These are phyloP conservation scores for Inonotus hispidus DNA, from an alignment of 1,284 basidiomycete species.

Conservation along the genomic window DNA sequence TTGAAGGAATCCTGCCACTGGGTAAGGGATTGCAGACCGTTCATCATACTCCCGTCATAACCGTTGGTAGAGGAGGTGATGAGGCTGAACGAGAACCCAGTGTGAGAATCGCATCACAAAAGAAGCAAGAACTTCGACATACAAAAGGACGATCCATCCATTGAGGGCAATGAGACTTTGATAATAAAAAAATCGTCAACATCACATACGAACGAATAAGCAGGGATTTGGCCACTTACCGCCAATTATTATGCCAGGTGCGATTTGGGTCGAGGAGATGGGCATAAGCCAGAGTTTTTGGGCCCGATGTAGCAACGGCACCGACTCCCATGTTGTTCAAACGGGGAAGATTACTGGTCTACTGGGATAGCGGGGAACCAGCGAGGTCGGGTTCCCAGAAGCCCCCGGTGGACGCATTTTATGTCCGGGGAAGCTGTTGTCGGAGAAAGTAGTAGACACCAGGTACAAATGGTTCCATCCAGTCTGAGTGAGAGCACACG, in stretches of 20 bases:
- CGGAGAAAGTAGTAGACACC: neutral
- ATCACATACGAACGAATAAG: neutral
- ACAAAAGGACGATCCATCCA: conserved; percentile 21
- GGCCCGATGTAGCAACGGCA: neutral
- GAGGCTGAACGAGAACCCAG: conserved; percentile 9
- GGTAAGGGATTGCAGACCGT: conserved; percentile 24
- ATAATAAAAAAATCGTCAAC: neutral
- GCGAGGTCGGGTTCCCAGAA: neutral
- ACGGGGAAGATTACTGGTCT: neutral
- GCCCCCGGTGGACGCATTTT: neutral
- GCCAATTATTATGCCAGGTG: conserved; percentile 19
- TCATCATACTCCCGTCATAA: conserved; percentile 28
- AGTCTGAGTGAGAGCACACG: too few relatives aligned
- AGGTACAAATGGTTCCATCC: neutral
- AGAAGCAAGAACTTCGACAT: neutral
- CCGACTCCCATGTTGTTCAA: conserved; percentile 10
- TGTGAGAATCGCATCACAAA: neutral
- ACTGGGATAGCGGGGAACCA: neutral
- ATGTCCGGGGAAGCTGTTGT: neutral
- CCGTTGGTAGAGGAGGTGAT: conserved; percentile 27
- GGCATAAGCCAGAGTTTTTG: conserved; percentile 3
- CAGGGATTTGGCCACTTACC: conserved; percentile 10
- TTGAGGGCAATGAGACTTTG: conserved; percentile 20
- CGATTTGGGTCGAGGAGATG: conserved; percentile 19
- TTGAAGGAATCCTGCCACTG: conserved; percentile 33